Base-by-base conservation (phyloP, 805 yeast species). In the Barnettozyma sucrosica region DNA sequence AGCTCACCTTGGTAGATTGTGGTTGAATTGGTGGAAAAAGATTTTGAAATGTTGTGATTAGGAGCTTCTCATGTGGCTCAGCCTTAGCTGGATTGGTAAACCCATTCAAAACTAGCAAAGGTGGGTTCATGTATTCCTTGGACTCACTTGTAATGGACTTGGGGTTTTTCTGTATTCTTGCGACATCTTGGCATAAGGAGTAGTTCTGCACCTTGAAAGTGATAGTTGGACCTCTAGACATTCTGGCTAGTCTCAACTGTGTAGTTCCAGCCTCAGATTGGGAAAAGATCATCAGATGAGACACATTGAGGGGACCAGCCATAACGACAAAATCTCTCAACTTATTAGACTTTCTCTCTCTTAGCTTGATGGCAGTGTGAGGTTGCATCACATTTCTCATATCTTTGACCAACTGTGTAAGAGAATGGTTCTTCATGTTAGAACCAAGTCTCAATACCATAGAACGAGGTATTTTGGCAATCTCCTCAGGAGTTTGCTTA, bases 11-110 rank as follows among this genome's bases (percentile, higher is more conserved):
- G 18, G 95, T 85, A 48, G 72, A 68, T 54, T 88, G 88, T 3
- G 97, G 97, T 50, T 89, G 84, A 55, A 93, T 83, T 19, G 99
- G 88, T 7, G 99, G 99, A 66, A 92, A 88, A 80, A 93, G 81
- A 68, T 89, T 89, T 68, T 93, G 99, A 69, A 93, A 88, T 71
- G 89, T 81, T 4, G 97, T 87, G 26, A 95, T 80, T 48, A 89
- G 65, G 51, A 92, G 74, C 58, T 89, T 87, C 64, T 92, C 98
- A 55, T 83, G 81, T 33, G 79, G 76, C 33, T 73, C 77, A 19
- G 83, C 80, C 48, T 77, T 79, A 45, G 75, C 71, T 37, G 87
- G 83, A 47, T 83, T 82, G 36, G 53, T 64, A 64, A 93, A 93
- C n/a, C 96, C 96, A 66, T 93, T 92, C 74, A 93, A 72, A 3